Conservation (phyloP, 2,329 filamentous ascomycete genomes). For the Epichloe uncinata region DNA sequence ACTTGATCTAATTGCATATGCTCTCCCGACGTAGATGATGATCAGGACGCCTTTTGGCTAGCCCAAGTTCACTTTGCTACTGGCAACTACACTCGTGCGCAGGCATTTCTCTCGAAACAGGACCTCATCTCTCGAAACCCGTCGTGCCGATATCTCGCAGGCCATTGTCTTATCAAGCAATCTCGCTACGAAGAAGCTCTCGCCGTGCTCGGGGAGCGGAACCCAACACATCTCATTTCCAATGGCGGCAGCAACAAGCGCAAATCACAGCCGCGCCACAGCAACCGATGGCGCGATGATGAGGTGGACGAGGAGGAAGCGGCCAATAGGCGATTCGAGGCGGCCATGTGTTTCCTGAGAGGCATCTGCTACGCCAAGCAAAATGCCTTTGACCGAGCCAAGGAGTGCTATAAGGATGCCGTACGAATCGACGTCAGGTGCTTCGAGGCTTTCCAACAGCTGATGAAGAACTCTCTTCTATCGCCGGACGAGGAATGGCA, state of each 20-base stretch:
- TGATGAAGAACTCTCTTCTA: constrained; percentile 94
- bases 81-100: constrained; percentile 85
- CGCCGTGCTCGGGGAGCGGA: constrained; percentile 75
- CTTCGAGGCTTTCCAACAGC: constrained; percentile 94
- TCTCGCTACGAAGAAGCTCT: constrained; percentile 82
- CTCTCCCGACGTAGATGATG: constrained; percentile 50
- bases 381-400: constrained; percentile 92
- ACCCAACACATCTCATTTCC: constrained; percentile 75
- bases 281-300: constrained; percentile 20
- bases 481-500: constrained; percentile 78
- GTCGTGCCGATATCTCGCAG: constrained; percentile 83
- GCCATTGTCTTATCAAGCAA: constrained; percentile 90
- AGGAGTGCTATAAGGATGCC: constrained; percentile 96
- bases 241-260: constrained; percentile 31
- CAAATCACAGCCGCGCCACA: constrained; percentile 22
- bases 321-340: constrained; percentile 73
- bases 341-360: constrained; percentile 90
- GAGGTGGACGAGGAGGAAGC: constrained; percentile 48
- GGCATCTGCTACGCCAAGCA: constrained; percentile 93
- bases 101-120: constrained; percentile 72
- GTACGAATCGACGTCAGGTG: constrained; percentile 95
- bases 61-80: constrained; percentile 97
- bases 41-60: constrained; percentile 86
- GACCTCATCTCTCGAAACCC: constrained; percentile 71
- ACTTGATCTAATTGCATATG: background rate